These are phyloP conservation scores for Verticillium tricorpus DNA, from an alignment of 2,329 filamentous ascomycete genomes.

Conservation along the genomic window DNA sequence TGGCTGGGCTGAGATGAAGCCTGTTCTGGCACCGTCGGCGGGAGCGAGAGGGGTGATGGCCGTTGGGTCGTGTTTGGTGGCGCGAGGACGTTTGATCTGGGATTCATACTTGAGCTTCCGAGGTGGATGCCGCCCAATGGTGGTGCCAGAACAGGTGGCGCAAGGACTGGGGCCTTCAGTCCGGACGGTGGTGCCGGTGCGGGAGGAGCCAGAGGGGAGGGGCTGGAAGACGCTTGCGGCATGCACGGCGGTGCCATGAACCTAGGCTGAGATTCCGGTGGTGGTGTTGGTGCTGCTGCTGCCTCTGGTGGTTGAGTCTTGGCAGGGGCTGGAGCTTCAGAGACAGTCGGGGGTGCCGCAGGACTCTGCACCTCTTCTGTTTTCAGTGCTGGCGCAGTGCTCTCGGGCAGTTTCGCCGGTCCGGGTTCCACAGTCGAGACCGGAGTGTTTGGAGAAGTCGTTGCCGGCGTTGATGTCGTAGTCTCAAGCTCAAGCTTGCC, in stretches of 20 bases:
- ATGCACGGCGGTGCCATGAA: constrained; percentile 10
- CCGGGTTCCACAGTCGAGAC: neutral
- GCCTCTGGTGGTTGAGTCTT: constrained; percentile 8
- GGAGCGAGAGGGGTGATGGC: constrained; percentile 30
- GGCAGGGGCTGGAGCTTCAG: neutral
- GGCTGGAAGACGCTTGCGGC: constrained; percentile 2
- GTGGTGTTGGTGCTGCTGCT: constrained; percentile 18
- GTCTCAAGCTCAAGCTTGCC: neutral
- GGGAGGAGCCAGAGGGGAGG: constrained; percentile 5
- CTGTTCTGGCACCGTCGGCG: constrained; percentile 13
- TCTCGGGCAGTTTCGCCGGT: neutral
- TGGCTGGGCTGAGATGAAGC: constrained; percentile 3
- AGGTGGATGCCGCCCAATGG: constrained; percentile 24
- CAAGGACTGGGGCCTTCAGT: constrained; percentile 23
- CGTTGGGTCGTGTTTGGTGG: constrained; percentile 36
- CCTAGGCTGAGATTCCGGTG: constrained; percentile 14
- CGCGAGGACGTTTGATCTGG: constrained; percentile 40
- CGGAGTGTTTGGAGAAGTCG: neutral
- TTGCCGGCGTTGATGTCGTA: neutral
- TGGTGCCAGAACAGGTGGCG: constrained; percentile 31
- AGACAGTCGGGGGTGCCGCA: constrained; percentile 6
- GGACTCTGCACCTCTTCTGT: neutral
- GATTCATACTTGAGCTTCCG: constrained; percentile 21
- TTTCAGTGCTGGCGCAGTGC: constrained; percentile 9
- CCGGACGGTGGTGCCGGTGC: constrained; percentile 7